Base-by-base conservation (phyloP, 2,329 filamentous ascomycete species). In the Myriosclerotinia curreyana region DNA sequence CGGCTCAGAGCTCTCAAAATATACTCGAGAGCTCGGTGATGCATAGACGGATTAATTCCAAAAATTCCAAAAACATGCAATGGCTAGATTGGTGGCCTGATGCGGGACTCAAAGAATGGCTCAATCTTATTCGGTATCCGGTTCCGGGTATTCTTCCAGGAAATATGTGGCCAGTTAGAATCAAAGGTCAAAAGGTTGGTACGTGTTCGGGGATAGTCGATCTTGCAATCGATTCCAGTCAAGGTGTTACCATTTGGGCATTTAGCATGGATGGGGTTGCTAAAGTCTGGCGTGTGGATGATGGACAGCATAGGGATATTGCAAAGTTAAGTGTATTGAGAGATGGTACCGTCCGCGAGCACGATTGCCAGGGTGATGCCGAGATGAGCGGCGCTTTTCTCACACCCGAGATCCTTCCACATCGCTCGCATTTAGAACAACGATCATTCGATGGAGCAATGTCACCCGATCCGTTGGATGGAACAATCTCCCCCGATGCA, bases 221-320 rank as follows among this genome's bases (percentile, higher is more conserved):
- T 66, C 68, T 86, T 12, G 77, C 80, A 0, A 71, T 86, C 17
- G 76, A 79, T 71, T 81, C 76, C 66, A 76, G 67, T 56, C 76
- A 69, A 38, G 76, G 78, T 25, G 75, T 83, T 38, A 75, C 77
- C 0, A 74, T 85, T n/a, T 85, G 82, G 80, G 81, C 79, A 0
- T 83, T 85, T 68, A 74, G 76, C 20, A 73, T 75, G 1, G 70
- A 77, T 44, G 79, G 80, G 0, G 72, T 77, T 65, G 80, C 79
- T 3, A 77, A 73, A 7, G 76, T 78, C 8, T 83, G 81, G 76
- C 77, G 80, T 60, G 71, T 84, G 6, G 76, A 78, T 15, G 73
- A 66, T 65, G 72, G 69, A 11, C 58, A 60, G 22, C 20, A 61
- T 22, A 64, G 65, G 31, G 40, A 28, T n/a, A 25, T 65, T 9